Evolutionary conservation across 2,329 filamentous ascomycete genomes (phyloP).

Genomic region (Colletotrichum sansevieriae): DNA sequence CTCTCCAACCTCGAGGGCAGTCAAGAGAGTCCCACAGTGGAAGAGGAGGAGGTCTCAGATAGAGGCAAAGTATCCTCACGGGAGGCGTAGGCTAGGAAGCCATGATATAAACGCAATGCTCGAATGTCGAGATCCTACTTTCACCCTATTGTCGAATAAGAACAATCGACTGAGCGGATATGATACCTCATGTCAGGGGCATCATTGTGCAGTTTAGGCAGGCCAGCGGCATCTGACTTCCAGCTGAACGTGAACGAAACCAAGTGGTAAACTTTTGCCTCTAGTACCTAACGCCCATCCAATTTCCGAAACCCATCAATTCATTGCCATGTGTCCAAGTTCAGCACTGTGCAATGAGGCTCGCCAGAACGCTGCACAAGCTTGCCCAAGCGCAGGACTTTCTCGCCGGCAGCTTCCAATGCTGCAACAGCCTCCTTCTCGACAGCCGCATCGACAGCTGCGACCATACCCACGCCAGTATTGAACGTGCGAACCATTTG

Average conservation of each 20-base stretch:
- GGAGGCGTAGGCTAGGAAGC: neutral
- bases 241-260: neutral
- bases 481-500: slow-evolving; percentile 98
- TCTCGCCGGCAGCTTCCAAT: slow-evolving; percentile 79
- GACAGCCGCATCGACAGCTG: slow-evolving; percentile 78
- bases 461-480: slow-evolving; percentile 93
- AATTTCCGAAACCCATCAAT: neutral
- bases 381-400: slow-evolving; percentile 80
- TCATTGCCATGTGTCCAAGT: slow-evolving; percentile 61
- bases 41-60: neutral
- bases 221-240: too few species aligned
- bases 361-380: slow-evolving; percentile 69
- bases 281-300: slow-evolving; percentile 28
- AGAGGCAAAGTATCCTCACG: neutral
- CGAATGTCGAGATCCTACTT: too few species aligned
- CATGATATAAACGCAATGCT: too few species aligned
- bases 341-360: slow-evolving; percentile 66
- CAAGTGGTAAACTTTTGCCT: slow-evolving; percentile 6
- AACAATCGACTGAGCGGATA: too few species aligned
- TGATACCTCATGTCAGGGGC: too few species aligned
- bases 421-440: slow-evolving; percentile 70
- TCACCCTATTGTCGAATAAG: too few species aligned
- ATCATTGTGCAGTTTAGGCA: too few species aligned
- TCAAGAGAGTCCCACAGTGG: neutral
- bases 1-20: slow-evolving; percentile 23